Percentiles rank a stretch among this genome's conserved stretches.
phyloP scores from a whole-genome alignment of 441 rosid genomes.

The Euphorbia celastroides region DNA sequence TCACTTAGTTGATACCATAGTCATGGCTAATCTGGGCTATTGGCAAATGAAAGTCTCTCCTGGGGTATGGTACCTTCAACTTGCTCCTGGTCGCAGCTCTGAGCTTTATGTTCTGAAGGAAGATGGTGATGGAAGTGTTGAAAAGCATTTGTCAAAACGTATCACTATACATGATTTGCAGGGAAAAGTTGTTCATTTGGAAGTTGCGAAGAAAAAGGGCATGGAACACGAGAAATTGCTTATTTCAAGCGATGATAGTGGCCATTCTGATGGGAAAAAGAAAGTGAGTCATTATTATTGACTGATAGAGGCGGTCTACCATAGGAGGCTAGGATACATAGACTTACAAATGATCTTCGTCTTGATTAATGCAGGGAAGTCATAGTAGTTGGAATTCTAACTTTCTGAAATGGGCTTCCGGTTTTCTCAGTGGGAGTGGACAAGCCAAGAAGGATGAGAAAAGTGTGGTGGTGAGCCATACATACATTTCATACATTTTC shows the following conservation, averaged over 20 bases:
- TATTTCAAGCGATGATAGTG: conserved; percentile 58
- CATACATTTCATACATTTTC: neutral
- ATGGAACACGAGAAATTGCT: conserved; percentile 90
- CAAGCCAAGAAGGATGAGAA: conserved; percentile 46
- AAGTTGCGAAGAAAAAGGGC: conserved; percentile 86
- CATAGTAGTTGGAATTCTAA: conserved; percentile 78
- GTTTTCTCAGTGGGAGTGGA: conserved; percentile 67
- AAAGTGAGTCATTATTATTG: conserved; percentile 38
- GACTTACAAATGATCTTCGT: conserved; percentile 13
- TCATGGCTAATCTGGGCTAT: conserved; percentile 99
- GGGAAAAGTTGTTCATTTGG: conserved; percentile 95
- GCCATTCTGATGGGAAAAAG: conserved; percentile 36
- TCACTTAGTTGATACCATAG: conserved; percentile 96
- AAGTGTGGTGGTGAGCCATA: conserved; percentile 33
- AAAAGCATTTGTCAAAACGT: conserved; percentile 53
- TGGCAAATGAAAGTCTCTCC: conserved; percentile 99
- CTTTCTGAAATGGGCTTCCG: conserved; percentile 93
- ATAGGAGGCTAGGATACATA: conserved; percentile 8
- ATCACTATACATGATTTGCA: conserved; percentile 85
- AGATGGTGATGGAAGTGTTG: conserved; percentile 42
- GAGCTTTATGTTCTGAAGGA: conserved; percentile 75
- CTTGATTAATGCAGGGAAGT: conserved; percentile 38
- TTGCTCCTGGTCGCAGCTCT: conserved; percentile 96
- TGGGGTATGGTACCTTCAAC: conserved; percentile 97
- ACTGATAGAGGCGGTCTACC: conserved; percentile 8